Conservation (phyloP, 2,329 filamentous ascomycete species). For the Botrytis tulipae region DNA sequence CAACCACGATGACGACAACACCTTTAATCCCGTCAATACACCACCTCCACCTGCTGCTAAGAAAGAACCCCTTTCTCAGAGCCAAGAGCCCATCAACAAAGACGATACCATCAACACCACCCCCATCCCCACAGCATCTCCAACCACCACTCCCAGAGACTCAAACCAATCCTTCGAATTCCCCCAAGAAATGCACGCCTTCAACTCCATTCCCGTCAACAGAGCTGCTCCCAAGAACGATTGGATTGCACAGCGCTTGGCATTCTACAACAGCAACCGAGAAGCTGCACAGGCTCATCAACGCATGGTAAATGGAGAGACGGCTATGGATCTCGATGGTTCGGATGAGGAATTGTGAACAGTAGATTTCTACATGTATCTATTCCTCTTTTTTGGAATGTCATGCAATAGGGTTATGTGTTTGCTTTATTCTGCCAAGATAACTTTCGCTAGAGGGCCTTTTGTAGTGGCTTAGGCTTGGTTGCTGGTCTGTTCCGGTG, state of each 20-base stretch:
- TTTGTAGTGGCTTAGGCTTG: background rate
- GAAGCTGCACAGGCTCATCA: background rate
- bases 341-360: background rate
- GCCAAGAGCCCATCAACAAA: background rate
- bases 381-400: background rate
- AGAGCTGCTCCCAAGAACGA: background rate
- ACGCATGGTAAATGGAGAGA: background rate
- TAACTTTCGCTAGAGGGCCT: accelerated
- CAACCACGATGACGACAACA: background rate
- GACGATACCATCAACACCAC: background rate
- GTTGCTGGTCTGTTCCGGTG: background rate
- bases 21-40: background rate
- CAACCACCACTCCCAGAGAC: accelerated
- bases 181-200: background rate
- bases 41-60: background rate
- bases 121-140: background rate
- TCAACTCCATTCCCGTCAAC: background rate
- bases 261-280: background rate
- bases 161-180: background rate
- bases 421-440: background rate
- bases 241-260: background rate
- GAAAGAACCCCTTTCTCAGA: background rate
- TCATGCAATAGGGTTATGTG: background rate
- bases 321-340: background rate
- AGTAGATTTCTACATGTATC: background rate